phyloP scores from a whole-genome alignment of 2,329 filamentous ascomycete genomes.

The Trichocomaceae sp. region DNA sequence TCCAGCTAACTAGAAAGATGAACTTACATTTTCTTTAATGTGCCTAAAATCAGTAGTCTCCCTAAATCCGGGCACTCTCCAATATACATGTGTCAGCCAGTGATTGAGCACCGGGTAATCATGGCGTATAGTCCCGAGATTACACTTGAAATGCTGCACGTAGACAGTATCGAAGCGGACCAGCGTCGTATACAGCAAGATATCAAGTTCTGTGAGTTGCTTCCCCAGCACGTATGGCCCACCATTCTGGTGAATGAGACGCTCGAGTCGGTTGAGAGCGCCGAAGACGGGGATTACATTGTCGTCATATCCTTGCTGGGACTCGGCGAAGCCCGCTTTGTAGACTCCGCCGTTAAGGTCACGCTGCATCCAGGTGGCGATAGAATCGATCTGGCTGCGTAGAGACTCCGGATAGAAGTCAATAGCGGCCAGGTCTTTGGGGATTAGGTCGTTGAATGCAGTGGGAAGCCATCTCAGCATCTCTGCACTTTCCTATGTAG shows the following conservation, averaged over 20 bases:
- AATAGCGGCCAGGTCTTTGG: slow-evolving; percentile 35
- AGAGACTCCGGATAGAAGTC: slow-evolving; percentile 50
- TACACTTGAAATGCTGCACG: slow-evolving; percentile 62
- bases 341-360: slow-evolving; percentile 57
- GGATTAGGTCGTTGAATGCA: slow-evolving; percentile 48
- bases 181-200: slow-evolving; percentile 52
- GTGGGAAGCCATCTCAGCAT: slow-evolving; percentile 53
- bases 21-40: slow-evolving; percentile 57
- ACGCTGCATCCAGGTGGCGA: slow-evolving; percentile 49
- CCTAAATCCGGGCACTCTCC: slow-evolving; percentile 48
- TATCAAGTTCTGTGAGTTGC: slow-evolving; percentile 53
- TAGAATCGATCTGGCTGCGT: slow-evolving; percentile 45
- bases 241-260: slow-evolving; percentile 38
- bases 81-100: slow-evolving; percentile 56
- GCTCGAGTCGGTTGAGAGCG: slow-evolving; percentile 54
- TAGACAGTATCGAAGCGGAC: slow-evolving; percentile 58
- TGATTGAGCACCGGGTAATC: slow-evolving; percentile 56
- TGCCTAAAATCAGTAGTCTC: slow-evolving; percentile 60
- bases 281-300: slow-evolving; percentile 52
- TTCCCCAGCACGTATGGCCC: slow-evolving; percentile 53
- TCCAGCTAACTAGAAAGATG: background rate
- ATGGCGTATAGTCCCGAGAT: slow-evolving; percentile 54
- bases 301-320: slow-evolving; percentile 51
- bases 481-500: slow-evolving; percentile 49
- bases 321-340: slow-evolving; percentile 53